Percentiles rank a stretch among this genome's conserved stretches.
Conservation (phyloP, 805 yeast species). For the Komagataella pseudopastoris region DNA sequence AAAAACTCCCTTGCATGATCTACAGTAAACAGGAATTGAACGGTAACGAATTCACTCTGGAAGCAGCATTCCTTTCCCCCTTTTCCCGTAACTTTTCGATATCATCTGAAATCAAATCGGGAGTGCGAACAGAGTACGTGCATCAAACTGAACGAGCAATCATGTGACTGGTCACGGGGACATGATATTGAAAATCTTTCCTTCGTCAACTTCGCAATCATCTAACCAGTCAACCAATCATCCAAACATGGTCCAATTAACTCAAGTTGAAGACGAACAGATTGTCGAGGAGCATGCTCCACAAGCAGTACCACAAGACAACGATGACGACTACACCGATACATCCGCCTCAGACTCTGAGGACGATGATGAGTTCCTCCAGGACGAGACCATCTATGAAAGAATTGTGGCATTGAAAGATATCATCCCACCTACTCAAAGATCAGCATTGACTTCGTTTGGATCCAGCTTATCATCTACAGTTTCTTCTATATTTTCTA, state of each 20-base stretch:
- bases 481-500: constrained; percentile 32
- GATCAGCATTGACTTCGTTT: constrained; percentile 30
- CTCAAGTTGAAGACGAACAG: constrained; percentile 52
- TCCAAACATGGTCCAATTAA: constrained; percentile 57
- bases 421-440: constrained; percentile 78
- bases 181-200: background rate
- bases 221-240: background rate
- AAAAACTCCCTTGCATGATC: background rate
- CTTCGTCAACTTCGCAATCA: background rate
- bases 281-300: constrained; percentile 20
- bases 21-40: background rate
- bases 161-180: background rate
- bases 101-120: no score
- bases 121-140: background rate
- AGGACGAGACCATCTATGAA: constrained; percentile 73
- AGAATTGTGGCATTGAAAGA: constrained; percentile 88
- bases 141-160: no score
- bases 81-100: background rate
- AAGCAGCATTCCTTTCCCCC: background rate
- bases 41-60: background rate
- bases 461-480: constrained; percentile 23
- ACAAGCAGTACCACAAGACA: constrained; percentile 17
- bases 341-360: constrained; percentile 20
- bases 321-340: constrained; percentile 23
- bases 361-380: constrained; percentile 64